phyloP scores from a whole-genome alignment of 225 moss, liverwort and hornwort species.

The Physcomitrium patens region DNA sequence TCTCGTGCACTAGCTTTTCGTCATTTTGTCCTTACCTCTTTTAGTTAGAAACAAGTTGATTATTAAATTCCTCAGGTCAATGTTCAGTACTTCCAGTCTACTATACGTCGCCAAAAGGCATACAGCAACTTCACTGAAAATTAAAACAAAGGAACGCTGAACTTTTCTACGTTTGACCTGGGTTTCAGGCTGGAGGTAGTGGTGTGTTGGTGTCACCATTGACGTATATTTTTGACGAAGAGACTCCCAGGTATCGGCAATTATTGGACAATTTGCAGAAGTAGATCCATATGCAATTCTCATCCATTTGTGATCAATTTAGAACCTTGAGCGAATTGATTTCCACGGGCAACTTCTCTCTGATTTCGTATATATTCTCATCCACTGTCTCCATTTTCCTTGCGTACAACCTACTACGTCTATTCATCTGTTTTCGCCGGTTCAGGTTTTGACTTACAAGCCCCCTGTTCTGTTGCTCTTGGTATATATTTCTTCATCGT shows the following conservation, averaged over 20 bases:
- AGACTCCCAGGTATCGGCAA: constrained; percentile 84
- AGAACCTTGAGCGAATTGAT: not conserved
- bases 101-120: not conserved
- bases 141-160: constrained; percentile 1
- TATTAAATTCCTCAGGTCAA: not conserved
- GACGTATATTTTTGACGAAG: constrained; percentile 98
- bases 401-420: too few species aligned
- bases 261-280: constrained; percentile 54
- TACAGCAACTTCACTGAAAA: too few species aligned
- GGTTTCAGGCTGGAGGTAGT: constrained; percentile 81
- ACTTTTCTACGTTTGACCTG: not conserved
- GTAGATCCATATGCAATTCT: constrained; percentile 4
- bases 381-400: too few species aligned
- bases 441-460: too few species aligned
- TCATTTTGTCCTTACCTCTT: not conserved
- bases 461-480: too few species aligned
- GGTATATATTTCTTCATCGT: too few species aligned
- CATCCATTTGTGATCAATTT: constrained; percentile 9
- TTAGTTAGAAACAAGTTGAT: not conserved
- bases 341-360: too few species aligned
- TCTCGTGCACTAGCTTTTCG: not conserved
- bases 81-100: not conserved
- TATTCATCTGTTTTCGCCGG: too few species aligned
- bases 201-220: constrained; percentile 94
- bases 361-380: too few species aligned